These are phyloP conservation scores for Ophiocytium majus DNA, from an alignment of 352 stramenopile species.

Conservation along the genomic window DNA sequence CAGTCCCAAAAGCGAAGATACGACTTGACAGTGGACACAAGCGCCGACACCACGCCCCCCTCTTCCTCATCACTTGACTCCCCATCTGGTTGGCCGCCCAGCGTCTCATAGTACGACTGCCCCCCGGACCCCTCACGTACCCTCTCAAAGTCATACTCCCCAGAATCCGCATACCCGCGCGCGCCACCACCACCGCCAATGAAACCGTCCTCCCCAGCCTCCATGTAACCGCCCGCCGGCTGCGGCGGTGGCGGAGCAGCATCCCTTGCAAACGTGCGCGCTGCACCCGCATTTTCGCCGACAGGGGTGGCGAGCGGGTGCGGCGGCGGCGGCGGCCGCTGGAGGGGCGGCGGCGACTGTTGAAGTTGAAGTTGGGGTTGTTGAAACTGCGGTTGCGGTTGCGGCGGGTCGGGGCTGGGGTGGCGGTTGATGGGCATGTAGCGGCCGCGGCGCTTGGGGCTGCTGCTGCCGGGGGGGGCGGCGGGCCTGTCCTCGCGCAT, in stretches of 20 bases:
- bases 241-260: too few relatives aligned
- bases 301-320: too few relatives aligned
- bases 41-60: not conserved
- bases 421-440: not conserved
- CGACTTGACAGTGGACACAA: not conserved
- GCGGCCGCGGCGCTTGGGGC: not conserved
- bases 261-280: not conserved
- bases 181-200: too few relatives aligned
- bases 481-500: conserved; percentile 12
- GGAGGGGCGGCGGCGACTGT: not conserved
- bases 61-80: not conserved
- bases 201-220: not conserved
- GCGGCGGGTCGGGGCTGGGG: too few relatives aligned
- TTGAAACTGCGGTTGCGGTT: not conserved
- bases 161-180: not conserved
- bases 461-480: not conserved
- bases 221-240: too few relatives aligned
- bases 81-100: not conserved
- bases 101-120: not conserved
- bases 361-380: too few relatives aligned
- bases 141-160: not conserved
- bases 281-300: not conserved
- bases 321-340: too few relatives aligned
- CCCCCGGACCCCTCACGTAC: not conserved
- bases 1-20: not conserved